Conservation (phyloP, 2,329 filamentous ascomycete species). For the Colletotrichum destructivum region DNA sequence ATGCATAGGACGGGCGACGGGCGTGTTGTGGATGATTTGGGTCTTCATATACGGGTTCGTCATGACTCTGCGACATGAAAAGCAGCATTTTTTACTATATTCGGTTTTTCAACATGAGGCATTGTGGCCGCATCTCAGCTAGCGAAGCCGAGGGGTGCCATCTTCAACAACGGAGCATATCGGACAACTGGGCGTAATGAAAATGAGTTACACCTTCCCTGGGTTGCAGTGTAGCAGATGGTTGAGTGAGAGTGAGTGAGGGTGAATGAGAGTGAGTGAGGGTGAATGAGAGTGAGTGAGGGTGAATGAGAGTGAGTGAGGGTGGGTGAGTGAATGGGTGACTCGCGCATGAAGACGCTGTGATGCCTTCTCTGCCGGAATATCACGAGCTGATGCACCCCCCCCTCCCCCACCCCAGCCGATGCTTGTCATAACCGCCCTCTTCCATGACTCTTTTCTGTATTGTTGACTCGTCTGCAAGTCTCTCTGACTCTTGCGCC, state of each 20-base stretch:
- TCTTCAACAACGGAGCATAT: conserved; percentile 31
- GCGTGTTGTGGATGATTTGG: conserved; percentile 11
- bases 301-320: too few relatives aligned
- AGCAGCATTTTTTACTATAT: conserved; percentile 20
- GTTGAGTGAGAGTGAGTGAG: too few relatives aligned
- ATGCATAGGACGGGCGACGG: not conserved
- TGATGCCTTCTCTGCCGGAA: not conserved
- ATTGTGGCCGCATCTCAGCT: conserved; percentile 33
- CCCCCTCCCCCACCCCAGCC: not conserved
- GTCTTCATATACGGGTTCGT: conserved; percentile 31
- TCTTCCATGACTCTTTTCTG: conserved; percentile 12
- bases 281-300: too few relatives aligned
- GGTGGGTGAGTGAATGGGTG: not conserved
- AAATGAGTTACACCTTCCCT: conserved; percentile 27
- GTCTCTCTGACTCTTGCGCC: not conserved
- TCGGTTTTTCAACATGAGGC: conserved; percentile 30
- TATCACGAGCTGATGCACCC: conserved; percentile 7
- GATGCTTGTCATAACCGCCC: not conserved
- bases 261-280: too few relatives aligned
- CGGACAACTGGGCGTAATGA: conserved; percentile 16
- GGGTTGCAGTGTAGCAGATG: not conserved
- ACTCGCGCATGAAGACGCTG: conserved; percentile 3
- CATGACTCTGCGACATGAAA: conserved; percentile 42
- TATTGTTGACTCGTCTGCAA: not conserved
- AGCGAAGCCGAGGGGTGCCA: conserved; percentile 16